Conservation (phyloP, 345 rosid genomes). For the Salix koriyanagi region DNA sequence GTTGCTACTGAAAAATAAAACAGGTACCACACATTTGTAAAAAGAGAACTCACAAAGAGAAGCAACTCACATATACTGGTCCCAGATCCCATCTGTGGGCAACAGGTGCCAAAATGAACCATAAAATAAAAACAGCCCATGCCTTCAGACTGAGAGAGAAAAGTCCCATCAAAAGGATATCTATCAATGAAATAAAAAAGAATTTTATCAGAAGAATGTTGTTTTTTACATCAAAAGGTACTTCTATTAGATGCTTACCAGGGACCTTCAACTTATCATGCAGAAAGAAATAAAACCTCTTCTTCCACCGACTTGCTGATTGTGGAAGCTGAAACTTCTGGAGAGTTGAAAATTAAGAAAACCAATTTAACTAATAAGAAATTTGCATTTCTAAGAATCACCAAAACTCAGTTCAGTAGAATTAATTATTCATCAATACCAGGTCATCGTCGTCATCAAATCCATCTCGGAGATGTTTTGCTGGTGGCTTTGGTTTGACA, state of each 20-base stretch:
- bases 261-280: conserved; percentile 70
- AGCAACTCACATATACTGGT: conserved; percentile 10
- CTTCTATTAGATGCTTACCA: conserved; percentile 39
- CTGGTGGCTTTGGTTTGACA: conserved; percentile 71
- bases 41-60: too few relatives aligned
- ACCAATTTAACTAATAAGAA: neutral
- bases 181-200: conserved; percentile 36
- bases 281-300: conserved; percentile 53
- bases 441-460: conserved; percentile 55
- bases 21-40: neutral
- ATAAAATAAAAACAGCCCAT: conserved; percentile 54
- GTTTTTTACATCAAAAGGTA: conserved; percentile 3
- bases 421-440: conserved; percentile 31
- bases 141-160: conserved; percentile 64
- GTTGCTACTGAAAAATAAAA: neutral
- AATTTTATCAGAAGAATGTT: conserved; percentile 19
- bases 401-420: conserved; percentile 4
- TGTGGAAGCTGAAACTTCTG: conserved; percentile 77
- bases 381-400: neutral
- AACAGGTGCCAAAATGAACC: conserved; percentile 82
- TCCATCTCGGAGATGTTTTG: conserved; percentile 42
- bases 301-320: conserved; percentile 70
- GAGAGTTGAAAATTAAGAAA: conserved; percentile 11
- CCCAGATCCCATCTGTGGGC: conserved; percentile 82
- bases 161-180: conserved; percentile 67